Conservation (phyloP, 805 yeast genomes). For the Sungouiella thailandica region DNA sequence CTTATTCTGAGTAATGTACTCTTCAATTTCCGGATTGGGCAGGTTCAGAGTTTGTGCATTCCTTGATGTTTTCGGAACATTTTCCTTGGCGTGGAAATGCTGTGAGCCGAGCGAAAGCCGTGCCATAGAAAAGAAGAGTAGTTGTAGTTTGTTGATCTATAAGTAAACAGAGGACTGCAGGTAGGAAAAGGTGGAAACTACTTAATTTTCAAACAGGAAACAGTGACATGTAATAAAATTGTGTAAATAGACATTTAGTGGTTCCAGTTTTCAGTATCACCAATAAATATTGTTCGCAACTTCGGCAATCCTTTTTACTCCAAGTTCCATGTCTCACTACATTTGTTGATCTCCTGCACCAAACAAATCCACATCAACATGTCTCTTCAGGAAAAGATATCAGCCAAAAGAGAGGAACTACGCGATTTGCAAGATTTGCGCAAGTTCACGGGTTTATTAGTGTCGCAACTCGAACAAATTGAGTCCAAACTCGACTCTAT, state of each 20-base stretch:
- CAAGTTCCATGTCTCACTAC: no score
- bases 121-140: slow-evolving; percentile 7
- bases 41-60: not conserved
- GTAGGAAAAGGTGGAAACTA: no score
- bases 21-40: slow-evolving; percentile 4
- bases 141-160: not conserved
- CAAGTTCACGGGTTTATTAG: slow-evolving; percentile 40
- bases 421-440: slow-evolving; percentile 45
- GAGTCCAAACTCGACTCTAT: slow-evolving; percentile 45
- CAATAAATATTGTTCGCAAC: no score
- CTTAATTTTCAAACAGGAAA: no score
- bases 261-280: no score
- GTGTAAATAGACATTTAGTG: no score
- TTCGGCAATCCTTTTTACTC: no score
- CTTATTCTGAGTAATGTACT: slow-evolving; percentile 45
- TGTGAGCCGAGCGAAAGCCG: slow-evolving; percentile 11
- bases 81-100: slow-evolving; percentile 7
- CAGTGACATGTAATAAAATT: no score
- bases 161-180: no score
- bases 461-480: slow-evolving; percentile 43
- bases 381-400: slow-evolving; percentile 23
- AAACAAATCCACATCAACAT: not conserved
- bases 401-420: slow-evolving; percentile 49
- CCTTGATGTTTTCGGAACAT: not conserved
- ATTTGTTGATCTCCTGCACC: no score